A percentile compares a stretch with the other conserved stretches of the same genome.
Conservation (phyloP, 2,329 filamentous ascomycete genomes). For the Tolypocladium amazonense region DNA sequence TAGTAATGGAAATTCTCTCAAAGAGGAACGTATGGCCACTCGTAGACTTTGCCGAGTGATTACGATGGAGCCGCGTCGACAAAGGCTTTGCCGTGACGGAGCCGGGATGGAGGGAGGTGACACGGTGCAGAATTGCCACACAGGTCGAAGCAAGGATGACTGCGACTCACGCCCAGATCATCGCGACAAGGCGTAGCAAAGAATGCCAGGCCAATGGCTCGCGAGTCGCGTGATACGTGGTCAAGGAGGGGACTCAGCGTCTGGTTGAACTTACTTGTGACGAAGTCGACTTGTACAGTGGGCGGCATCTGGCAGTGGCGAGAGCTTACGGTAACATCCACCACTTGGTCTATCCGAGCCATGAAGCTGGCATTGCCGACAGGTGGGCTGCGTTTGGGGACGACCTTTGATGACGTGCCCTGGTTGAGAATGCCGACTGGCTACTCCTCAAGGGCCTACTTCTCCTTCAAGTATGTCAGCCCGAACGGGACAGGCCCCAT, state of each 20-base stretch:
- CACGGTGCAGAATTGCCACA: neutral
- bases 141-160: neutral
- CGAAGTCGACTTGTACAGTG: neutral
- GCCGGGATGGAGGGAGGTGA: neutral
- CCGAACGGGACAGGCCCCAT: neutral
- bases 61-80: neutral
- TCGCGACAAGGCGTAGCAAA: neutral
- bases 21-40: neutral
- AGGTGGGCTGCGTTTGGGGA: neutral
- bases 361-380: neutral
- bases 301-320: neutral
- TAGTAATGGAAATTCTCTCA: neutral
- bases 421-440: neutral
- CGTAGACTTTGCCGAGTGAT: neutral
- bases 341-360: neutral
- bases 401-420: neutral
- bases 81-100: neutral
- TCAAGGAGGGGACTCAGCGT: too few relatives aligned
- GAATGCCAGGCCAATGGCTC: neutral
- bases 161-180: neutral
- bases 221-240: neutral
- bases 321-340: neutral
- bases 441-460: neutral
- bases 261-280: too few relatives aligned
- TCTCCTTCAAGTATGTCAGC: neutral